These are phyloP conservation scores for Paracorniculantispora psalliotae DNA, from an alignment of 2,329 filamentous ascomycete genomes.

Conservation along the genomic window DNA sequence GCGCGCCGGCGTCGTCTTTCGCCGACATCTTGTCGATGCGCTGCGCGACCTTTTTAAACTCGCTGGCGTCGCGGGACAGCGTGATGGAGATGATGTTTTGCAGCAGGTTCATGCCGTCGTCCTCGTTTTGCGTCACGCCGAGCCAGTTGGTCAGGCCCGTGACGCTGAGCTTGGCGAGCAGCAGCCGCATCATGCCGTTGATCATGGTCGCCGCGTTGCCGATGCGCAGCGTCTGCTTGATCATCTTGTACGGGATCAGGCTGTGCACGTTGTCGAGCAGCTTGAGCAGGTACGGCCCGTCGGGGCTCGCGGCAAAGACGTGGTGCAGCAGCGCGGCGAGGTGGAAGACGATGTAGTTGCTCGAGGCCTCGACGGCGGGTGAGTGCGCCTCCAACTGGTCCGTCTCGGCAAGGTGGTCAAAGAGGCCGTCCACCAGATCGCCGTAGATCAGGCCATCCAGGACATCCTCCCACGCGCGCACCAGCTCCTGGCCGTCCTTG, in stretches of 20 bases:
- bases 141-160: constrained; percentile 75
- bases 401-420: constrained; percentile 55
- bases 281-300: constrained; percentile 69
- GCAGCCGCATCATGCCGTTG: constrained; percentile 64
- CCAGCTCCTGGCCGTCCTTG: constrained; percentile 54
- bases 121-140: constrained; percentile 62
- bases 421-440: constrained; percentile 59
- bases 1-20: constrained; percentile 44
- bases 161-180: constrained; percentile 74
- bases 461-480: constrained; percentile 61
- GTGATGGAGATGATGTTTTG: constrained; percentile 72
- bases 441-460: constrained; percentile 64
- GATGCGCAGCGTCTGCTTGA: constrained; percentile 68
- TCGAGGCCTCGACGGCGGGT: constrained; percentile 55
- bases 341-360: constrained; percentile 64
- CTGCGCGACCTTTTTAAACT: constrained; percentile 61
- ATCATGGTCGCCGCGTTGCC: constrained; percentile 82
- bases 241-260: constrained; percentile 65
- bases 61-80: constrained; percentile 65
- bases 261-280: constrained; percentile 66
- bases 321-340: constrained; percentile 71
- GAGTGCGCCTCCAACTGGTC: constrained; percentile 61
- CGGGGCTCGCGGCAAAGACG: constrained; percentile 65
- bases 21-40: constrained; percentile 52
- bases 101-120: constrained; percentile 76